phyloP scores from a whole-genome alignment of 108 stramenopile genomes.

The Nannochloropsis gaditana region DNA sequence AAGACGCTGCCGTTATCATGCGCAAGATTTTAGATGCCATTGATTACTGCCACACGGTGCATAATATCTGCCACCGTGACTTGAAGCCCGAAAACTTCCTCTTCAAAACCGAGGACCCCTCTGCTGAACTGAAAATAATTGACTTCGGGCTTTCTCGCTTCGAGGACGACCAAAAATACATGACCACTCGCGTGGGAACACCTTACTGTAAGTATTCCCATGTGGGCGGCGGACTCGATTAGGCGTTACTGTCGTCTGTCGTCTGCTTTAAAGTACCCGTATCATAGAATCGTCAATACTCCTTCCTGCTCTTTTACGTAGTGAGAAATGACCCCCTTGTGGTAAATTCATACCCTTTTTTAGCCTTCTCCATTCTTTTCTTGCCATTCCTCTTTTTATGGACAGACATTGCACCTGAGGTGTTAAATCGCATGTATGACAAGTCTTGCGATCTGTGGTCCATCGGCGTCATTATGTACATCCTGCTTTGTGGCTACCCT shows the following conservation, averaged over 20 bases:
- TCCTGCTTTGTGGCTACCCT: slow-evolving; percentile 92
- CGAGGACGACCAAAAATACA: slow-evolving; percentile 36
- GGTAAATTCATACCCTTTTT: not conserved
- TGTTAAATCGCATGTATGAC: slow-evolving; percentile 27
- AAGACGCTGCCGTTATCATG: slow-evolving; percentile 76
- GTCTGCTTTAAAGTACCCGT: too few relatives aligned
- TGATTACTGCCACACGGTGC: slow-evolving; percentile 79
- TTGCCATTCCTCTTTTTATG: too few relatives aligned
- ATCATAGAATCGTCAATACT: too few relatives aligned
- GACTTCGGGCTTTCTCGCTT: slow-evolving; percentile 91
- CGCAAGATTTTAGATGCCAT: slow-evolving; percentile 85
- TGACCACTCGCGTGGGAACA: slow-evolving; percentile 54
- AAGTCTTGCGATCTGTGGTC: slow-evolving; percentile 75
- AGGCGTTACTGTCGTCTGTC: too few relatives aligned
- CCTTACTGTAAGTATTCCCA: slow-evolving; percentile 43
- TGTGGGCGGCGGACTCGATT: too few relatives aligned
- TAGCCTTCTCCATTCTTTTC: not conserved
- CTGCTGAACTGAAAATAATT: slow-evolving; percentile 83
- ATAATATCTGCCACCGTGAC: slow-evolving; percentile 91
- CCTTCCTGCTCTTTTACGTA: too few relatives aligned
- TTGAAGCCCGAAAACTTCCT: slow-evolving; percentile 97
- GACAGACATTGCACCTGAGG: slow-evolving; percentile 45
- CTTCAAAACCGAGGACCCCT: slow-evolving; percentile 70
- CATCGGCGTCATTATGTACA: slow-evolving; percentile 90
- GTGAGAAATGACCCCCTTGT: too few relatives aligned